Evolutionary conservation across 257 asterid species (phyloP).

Genomic region (Solanum corneliomulleri): DNA sequence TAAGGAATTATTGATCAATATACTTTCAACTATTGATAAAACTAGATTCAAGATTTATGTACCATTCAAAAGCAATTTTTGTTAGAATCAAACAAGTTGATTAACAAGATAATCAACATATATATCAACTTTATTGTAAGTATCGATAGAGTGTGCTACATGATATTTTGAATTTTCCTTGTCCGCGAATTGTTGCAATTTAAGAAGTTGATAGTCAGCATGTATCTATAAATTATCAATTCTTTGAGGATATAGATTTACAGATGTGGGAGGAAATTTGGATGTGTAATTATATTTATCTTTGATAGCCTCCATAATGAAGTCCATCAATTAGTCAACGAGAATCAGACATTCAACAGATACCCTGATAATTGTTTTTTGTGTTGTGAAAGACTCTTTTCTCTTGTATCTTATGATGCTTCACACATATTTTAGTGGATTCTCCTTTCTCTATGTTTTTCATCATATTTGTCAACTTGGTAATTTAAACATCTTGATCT

Average conservation of each 20-base stretch:
- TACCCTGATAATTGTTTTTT: not conserved
- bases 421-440: not conserved
- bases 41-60: too few relatives aligned
- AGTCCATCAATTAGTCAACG: not conserved
- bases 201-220: not conserved
- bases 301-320: not conserved
- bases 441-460: not conserved
- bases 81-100: too few relatives aligned
- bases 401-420: not conserved
- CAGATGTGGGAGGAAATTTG: not conserved
- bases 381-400: not conserved
- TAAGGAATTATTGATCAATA: too few relatives aligned
- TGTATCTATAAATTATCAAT: too few relatives aligned
- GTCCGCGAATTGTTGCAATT: not conserved
- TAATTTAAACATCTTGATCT: not conserved
- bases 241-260: not conserved
- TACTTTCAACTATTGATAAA: too few relatives aligned
- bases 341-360: not conserved
- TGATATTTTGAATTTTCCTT: too few relatives aligned
- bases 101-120: not conserved
- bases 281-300: not conserved
- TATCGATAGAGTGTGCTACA: not conserved
- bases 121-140: not conserved
- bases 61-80: too few relatives aligned
- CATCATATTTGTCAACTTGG: not conserved